Base-by-base conservation (phyloP, 192 early-diverging fungal species). In the Podila verticillata region DNA sequence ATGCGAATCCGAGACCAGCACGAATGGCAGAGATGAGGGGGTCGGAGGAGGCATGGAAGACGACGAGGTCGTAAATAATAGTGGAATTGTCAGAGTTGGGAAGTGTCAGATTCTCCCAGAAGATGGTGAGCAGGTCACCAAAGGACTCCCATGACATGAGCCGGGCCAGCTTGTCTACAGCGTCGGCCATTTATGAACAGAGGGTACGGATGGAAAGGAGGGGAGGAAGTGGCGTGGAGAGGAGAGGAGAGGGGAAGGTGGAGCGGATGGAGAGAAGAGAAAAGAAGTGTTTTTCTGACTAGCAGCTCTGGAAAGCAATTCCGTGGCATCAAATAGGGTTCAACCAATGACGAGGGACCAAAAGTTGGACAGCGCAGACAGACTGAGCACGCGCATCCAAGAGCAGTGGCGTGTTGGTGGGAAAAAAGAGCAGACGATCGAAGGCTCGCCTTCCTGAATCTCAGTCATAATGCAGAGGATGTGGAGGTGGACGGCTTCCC, bases 11-110 rank as follows among this genome's bases (percentile, higher is more conserved):
- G 13, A 78, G 35, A 0, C 66, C 61, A 3, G 60, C 26, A 5
- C 73, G 57, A 44, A 84, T 57, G 51, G 72, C 79, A 58, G 65
- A 75, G 48, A 74, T 65, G 51, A 86, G 73, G 19, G 87, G 82
- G 63, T 88, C 87, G 12, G 70, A 8, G 32, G 66, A 15, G 30
- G 70, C 61, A 69, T 85, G 75, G 48, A 66, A 82, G 35, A 69
- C 15, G 57, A 83, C 51, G 10, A 80, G 12, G 56, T 80, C 54
- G 28, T 35, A 62, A 57, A 72, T 2, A 60, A 80, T 6, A 10
- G 70, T 58, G 24, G 65, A 36, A 48, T 80, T 66, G 61, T 80
- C 77, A 2, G 70, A 72, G n/a, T 15, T 22, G 20, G 77, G 77
- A 24, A 72, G 36, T 10, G 17, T 15, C 9, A 80, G 61, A 7